phyloP scores from a whole-genome alignment of 805 yeast species.

The Martiniozyma abietophila region DNA sequence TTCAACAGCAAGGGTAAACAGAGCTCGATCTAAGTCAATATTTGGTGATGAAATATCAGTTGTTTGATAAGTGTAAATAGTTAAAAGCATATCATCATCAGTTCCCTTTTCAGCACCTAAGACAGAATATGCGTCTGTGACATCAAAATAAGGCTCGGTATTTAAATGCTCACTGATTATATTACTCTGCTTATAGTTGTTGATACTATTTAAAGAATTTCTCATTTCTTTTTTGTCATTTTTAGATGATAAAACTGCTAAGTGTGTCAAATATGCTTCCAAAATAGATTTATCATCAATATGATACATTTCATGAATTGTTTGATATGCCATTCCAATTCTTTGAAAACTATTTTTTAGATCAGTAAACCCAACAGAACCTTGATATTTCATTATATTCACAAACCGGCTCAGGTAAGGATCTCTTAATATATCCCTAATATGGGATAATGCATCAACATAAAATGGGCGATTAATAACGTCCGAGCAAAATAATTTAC shows the following conservation, averaged over 20 bases:
- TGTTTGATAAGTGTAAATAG: conserved; percentile 60
- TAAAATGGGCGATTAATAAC: conserved; percentile 38
- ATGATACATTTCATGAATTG: conserved; percentile 13
- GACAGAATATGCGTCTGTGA: conserved; percentile 39
- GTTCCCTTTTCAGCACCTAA: conserved; percentile 44
- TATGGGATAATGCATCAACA: conserved; percentile 46
- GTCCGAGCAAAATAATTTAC: conserved; percentile 34
- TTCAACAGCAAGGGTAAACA: conserved; percentile 50
- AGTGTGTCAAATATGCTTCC: conserved; percentile 19
- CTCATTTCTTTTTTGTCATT: conserved; percentile 26
- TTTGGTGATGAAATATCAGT: conserved; percentile 39
- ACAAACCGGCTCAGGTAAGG: too few species aligned
- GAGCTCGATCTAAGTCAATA: conserved; percentile 41
- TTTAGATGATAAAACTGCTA: conserved; percentile 17
- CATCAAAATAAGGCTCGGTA: conserved; percentile 38
- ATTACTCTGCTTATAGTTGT: conserved; percentile 29
- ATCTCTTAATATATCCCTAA: conserved; percentile 30
- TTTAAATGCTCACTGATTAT: conserved; percentile 30
- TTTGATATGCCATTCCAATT: conserved; percentile 22
- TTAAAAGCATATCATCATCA: conserved; percentile 62
- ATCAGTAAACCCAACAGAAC: conserved; percentile 44
- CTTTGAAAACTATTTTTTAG: conserved; percentile 20
- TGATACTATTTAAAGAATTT: conserved; percentile 31
- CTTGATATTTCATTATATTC: conserved; percentile 39
- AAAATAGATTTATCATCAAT: conserved; percentile 23